Evolutionary conservation across 2,329 filamentous ascomycete species (phyloP).

Genomic region (Sporothrix euskadiensis): DNA sequence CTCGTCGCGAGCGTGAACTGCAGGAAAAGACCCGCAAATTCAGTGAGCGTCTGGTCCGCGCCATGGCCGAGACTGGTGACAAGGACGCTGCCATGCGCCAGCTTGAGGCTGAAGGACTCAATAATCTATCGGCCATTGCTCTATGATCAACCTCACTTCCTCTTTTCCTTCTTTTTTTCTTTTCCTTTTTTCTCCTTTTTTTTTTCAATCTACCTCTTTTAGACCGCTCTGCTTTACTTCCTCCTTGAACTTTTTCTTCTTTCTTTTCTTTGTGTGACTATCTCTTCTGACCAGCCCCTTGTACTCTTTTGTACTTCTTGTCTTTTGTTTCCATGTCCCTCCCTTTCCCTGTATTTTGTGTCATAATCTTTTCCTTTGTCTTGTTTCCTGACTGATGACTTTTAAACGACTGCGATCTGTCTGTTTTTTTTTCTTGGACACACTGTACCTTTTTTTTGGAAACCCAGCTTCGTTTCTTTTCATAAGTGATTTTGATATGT

Average conservation of each 20-base stretch:
- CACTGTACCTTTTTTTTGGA: neutral
- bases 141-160: neutral
- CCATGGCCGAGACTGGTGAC: conserved; percentile 69
- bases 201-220: conserved; percentile 8
- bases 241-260: neutral
- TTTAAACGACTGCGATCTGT: conserved; percentile 7
- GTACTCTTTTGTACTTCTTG: neutral
- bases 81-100: conserved; percentile 52
- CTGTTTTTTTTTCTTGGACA: neutral
- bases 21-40: conserved; percentile 70
- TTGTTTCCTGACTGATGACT: neutral
- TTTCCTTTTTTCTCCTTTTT: conserved; percentile 3
- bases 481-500: neutral
- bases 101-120: conserved; percentile 29
- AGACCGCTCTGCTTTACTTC: neutral
- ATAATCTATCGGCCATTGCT: neutral
- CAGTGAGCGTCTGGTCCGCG: conserved; percentile 67
- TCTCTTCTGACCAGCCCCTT: neutral
- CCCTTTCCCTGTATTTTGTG: no score
- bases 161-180: neutral
- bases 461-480: neutral
- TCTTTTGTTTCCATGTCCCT: neutral
- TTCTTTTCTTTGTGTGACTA: conserved; percentile 8
- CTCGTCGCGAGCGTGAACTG: conserved; percentile 85
- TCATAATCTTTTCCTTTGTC: neutral